Evolutionary conservation across 2,329 filamentous ascomycete genomes (phyloP).

Genomic region (Trichoderma cornu-damae): DNA sequence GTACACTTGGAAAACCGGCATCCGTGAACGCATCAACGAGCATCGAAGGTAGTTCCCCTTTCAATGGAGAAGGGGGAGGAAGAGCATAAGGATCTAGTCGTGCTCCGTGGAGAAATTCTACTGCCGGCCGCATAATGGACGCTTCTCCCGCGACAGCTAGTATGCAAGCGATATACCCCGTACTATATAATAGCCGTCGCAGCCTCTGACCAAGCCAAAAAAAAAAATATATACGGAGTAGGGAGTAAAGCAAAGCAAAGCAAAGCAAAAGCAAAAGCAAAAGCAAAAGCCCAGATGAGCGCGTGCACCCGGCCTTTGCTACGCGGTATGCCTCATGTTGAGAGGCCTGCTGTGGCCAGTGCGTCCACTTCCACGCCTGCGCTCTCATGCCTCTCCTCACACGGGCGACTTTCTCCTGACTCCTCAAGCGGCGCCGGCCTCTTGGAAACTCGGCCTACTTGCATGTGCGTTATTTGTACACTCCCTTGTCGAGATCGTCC

Average conservation of each 20-base stretch:
- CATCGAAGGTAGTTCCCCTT: not conserved
- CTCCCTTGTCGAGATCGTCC: no score
- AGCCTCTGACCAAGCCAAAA: not conserved
- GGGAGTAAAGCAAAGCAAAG: not conserved
- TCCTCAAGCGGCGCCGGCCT: not conserved
- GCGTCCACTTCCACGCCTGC: not conserved
- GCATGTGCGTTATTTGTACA: no score
- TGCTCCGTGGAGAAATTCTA: not conserved
- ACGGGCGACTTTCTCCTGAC: not conserved
- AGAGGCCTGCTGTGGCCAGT: not conserved
- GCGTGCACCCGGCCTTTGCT: no score
- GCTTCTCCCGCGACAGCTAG: not conserved
- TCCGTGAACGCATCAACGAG: not conserved
- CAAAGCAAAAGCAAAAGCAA: no score
- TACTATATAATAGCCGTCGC: no score
- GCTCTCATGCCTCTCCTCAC: not conserved
- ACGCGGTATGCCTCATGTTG: not conserved
- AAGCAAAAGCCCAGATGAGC: no score
- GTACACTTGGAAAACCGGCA: not conserved
- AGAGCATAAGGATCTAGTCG: not conserved
- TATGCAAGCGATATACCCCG: no score
- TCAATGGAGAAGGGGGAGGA: not conserved
- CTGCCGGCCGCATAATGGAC: not conserved
- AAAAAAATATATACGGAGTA: not conserved
- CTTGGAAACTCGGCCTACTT: no score